phyloP scores from a whole-genome alignment of 345 rosid species.

The Jatropha curcas region DNA sequence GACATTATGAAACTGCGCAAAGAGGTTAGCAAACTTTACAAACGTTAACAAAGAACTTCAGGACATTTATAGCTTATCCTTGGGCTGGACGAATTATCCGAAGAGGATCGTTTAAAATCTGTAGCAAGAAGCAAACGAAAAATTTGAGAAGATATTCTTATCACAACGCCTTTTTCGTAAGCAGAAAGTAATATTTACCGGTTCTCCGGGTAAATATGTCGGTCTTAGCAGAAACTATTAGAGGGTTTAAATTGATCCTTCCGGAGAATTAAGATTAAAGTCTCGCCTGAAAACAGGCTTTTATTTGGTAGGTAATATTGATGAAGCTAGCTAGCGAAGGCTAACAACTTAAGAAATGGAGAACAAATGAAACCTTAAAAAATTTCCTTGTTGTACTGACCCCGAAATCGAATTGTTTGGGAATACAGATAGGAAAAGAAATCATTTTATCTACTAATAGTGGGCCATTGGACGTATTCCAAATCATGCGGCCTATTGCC shows the following conservation, averaged over 20 bases:
- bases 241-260: slow-evolving; percentile 1
- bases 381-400: slow-evolving; percentile 1
- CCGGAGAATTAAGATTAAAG: slow-evolving; percentile 6
- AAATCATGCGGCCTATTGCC: slow-evolving; percentile 10
- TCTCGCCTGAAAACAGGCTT: neutral
- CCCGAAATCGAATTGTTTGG: slow-evolving; percentile 14
- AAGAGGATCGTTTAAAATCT: neutral
- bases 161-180: slow-evolving; percentile 13
- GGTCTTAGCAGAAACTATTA: neutral
- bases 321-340: too few relatives aligned
- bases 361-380: too few relatives aligned
- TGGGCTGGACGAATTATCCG: too few relatives aligned
- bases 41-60: too few relatives aligned
- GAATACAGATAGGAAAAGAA: slow-evolving; percentile 15
- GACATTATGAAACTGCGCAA: slow-evolving; percentile 5
- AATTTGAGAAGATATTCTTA: neutral
- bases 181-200: slow-evolving; percentile 8
- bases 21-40: too few relatives aligned
- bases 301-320: too few relatives aligned
- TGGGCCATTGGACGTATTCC: slow-evolving; percentile 8
- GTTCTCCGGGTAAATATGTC: neutral
- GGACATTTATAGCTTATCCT: too few relatives aligned
- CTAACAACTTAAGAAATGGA: too few relatives aligned
- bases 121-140: too few relatives aligned
- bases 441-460: slow-evolving; percentile 17